Evolutionary conservation across 441 rosid species (phyloP), one percentile per base, ranked within the genome.

Genomic region (Brassica balearica): DNA sequence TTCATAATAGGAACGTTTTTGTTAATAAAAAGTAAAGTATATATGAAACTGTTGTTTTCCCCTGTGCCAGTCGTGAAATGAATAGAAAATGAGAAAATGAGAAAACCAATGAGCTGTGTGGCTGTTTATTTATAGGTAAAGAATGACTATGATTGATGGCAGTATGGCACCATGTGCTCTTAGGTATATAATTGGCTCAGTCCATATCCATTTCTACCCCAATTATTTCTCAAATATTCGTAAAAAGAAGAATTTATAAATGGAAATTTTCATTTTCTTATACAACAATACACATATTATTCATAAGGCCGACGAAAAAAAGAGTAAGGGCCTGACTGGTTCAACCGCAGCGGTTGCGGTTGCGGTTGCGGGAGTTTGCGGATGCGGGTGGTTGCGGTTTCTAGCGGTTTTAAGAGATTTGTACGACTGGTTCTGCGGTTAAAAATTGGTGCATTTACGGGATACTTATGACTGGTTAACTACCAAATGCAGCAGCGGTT

Each of bases 91-190:
- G 9, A 65, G 51, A 34, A 34, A 65, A 65, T 9, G 14, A 65
- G 27, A 65, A 29, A 74, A 11, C 20, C 25, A 69, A 34, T 69
- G 65, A 69, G 70, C 63, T 76, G 69, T 61, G 62, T 76, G 61
- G 68, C 1, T 60, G 61, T 68, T 59, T 75, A 46, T 38, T 59
- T 75, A 17, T 60, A 60, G 25, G 53, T 29, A 2, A 60, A 60
- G 55, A 68, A 59, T 60, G 48, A 41, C 48, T 41, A 10, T 74
- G 72, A 65, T 56, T 64, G 72, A 75, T 29, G 14, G 53, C 41
- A 29, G 27, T 25, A 25, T 3, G 5, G 48, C 56, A 48, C 80
- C 80, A 76, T 76, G 80, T 76, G 80, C 74, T 48, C 38, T 38
- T n/a, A 25, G 8, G 5, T 74, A 9, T 23, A 23, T 74, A 1